Conservation (phyloP, 192 early-diverging fungal genomes). For the Paraglomus brasilianum region DNA sequence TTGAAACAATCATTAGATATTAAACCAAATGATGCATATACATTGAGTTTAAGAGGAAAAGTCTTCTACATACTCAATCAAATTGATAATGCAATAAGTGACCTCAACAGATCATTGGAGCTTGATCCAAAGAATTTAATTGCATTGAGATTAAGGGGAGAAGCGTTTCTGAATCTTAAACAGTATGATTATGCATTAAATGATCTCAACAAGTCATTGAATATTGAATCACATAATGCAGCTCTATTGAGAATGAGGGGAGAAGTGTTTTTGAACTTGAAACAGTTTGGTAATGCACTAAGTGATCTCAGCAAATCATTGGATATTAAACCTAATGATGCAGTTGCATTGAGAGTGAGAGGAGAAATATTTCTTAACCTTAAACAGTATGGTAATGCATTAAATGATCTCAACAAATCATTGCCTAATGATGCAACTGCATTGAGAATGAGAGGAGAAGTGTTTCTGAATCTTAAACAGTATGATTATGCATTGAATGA, state of each 20-base stretch:
- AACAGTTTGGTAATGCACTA: background rate
- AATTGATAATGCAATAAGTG: no score
- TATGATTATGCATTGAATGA: constrained; percentile 1
- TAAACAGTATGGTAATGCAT: background rate
- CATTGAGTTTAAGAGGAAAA: no score
- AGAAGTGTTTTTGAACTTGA: constrained; percentile 1
- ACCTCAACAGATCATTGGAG: no score
- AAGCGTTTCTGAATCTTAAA: background rate
- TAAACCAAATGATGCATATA: no score
- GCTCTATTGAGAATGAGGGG: background rate
- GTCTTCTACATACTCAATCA: no score
- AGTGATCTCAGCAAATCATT: constrained; percentile 16
- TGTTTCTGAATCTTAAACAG: background rate
- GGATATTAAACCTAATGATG: background rate
- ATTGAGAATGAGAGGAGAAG: constrained; percentile 3
- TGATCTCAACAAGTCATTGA: background rate
- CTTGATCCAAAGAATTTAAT: background rate
- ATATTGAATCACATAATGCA: background rate
- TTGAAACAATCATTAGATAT: no score
- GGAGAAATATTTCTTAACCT: background rate
- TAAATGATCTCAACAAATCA: background rate
- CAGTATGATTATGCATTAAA: background rate
- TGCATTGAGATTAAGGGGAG: constrained; percentile 1
- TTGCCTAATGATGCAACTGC: constrained; percentile 4
- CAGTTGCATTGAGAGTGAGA: background rate